A percentile compares a stretch with the other conserved stretches of the same genome.
These are phyloP conservation scores for Crithidia thermophila DNA, from an alignment of 208 protist genomes.

Conservation along the genomic window DNA sequence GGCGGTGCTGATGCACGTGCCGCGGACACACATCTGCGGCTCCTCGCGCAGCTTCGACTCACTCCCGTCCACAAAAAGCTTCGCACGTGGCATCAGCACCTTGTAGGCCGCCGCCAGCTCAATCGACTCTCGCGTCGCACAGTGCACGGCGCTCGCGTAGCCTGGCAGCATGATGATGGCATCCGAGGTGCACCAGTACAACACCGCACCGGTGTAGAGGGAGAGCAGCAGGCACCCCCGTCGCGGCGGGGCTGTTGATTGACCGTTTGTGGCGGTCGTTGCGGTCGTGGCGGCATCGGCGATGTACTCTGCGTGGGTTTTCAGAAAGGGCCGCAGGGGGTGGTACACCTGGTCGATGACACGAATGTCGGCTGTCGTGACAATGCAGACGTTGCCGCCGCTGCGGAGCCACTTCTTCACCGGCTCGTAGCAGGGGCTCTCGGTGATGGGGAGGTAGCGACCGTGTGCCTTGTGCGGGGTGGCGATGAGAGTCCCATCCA, in stretches of 20 bases:
- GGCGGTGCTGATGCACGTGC: conserved; percentile 66
- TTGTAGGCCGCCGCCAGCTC: conserved; percentile 39
- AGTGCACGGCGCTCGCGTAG: conserved; percentile 65
- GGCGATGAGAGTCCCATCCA: conserved; percentile 84
- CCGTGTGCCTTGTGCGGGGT: conserved; percentile 89
- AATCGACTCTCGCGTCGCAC: conserved; percentile 57
- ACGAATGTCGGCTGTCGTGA: conserved; percentile 81
- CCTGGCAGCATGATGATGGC: conserved; percentile 47
- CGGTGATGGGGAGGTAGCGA: conserved; percentile 59
- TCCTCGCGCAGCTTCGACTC: conserved; percentile 9
- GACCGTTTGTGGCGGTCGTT: neutral
- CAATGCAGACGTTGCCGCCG: conserved; percentile 79
- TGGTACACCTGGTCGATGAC: conserved; percentile 76
- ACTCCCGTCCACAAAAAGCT: conserved; percentile 30
- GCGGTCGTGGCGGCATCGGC: conserved; percentile 8
- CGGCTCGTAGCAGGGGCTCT: conserved; percentile 61
- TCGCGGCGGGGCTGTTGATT: neutral
- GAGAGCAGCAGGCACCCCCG: conserved; percentile 75
- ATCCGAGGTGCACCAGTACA: conserved; percentile 71
- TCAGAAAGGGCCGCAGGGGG: conserved; percentile 49
- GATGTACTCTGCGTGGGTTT: conserved; percentile 19
- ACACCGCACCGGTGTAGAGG: conserved; percentile 78
- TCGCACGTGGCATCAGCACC: conserved; percentile 28
- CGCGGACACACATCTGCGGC: conserved; percentile 51
- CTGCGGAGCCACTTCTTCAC: conserved; percentile 67